Base-by-base conservation (phyloP, 176 grass and related monocot genomes). In the Triticum turgidum region DNA sequence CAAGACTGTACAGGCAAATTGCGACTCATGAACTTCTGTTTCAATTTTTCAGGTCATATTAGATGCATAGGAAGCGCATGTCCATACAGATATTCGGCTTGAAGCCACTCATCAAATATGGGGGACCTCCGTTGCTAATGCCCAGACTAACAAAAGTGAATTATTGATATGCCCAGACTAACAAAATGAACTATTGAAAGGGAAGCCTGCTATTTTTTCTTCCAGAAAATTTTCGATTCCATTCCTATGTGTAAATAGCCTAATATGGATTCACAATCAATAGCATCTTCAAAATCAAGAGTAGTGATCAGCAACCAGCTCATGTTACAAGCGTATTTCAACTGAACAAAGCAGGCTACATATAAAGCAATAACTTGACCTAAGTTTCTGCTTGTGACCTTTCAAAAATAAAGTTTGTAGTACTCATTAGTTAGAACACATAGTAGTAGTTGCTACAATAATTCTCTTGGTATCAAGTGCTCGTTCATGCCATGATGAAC, bases 1-100 rank as follows among this genome's bases (percentile, higher is more conserved):
- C 59, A 73, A 61, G 34, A 33, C 9, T 83, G 56, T 42, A 71
- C 20, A 83, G 38, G 11, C 39, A 44, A 84, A 82, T 59, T 59
- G 18, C 54, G 21, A 59, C 18, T 59, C 54, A 59, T 21, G 18
- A 59, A 21, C 54, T 59, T 21, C 54, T 59, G 54, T 9, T 59
- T 21, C 54, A 59, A 21, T 21, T 59, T 58, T 59, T 59, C 54
- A 21, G 54, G 18, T 59, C 54, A 59, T 59, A 8, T 34, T 49
- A 73, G 67, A 80, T 24, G 13, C 24, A 9, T 38, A 10, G 14
- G 25, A 86, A 34, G 6, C 8, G 58, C 30, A 71, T 63, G 29
- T 11, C 8, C 24, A 84, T 20, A 71, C 4, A 18, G 4, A 45
- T 35, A 76, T 65, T 64, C 18, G 15, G 24, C 18, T 22, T 35